Base-by-base conservation (phyloP, 1,139 yeast species). In the Nakaseomyces delphensis region DNA sequence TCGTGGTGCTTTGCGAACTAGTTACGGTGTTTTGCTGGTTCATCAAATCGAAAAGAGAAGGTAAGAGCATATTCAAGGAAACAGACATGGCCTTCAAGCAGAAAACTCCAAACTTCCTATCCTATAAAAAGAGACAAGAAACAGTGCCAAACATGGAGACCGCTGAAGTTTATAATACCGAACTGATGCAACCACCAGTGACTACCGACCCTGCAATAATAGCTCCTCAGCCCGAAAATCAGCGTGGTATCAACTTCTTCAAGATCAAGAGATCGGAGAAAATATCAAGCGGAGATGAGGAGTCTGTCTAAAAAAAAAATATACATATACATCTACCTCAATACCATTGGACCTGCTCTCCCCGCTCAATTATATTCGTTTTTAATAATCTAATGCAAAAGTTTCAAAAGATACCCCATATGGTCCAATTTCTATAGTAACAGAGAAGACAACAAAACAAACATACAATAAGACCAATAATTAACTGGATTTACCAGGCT, bases 231-330 rank as follows among this genome's bases (percentile, higher is more conserved):
- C 55, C 47, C 24, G 54, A 57, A 43, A 60, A 59, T 41, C 76
- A 74, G 52, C 79, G 83, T 39, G 91, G 89, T 43, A 81, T 82
- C 55, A 78, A 84, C 64, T 82, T 82, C 66, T 82, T 82, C 70
- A 80, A 79, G 58, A 79, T 82, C 67, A 79, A 86, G 69, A 36
- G 31, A 16, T 11, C 30, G 8, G 39, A 36, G 16, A 27, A 36
- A 13, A 24, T 27, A 9, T 24, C 31, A 59, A 69, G 67, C 39
- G 66, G 72, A 36, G 81, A 76, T 53, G 81, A 76, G 47, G 84
- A 78, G 57, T 76, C 81, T 46, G 79, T 76, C 45, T 77, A 67
- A 62, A 25, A 24, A 4, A 1, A 11, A 20, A 37, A 11, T 19
- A 21, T 6, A 21, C 6, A 21, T 6, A 21, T n/a, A 21, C 24